Conservation (phyloP, 2,329 filamentous ascomycete genomes). For the Mollisiaceae sp. region DNA sequence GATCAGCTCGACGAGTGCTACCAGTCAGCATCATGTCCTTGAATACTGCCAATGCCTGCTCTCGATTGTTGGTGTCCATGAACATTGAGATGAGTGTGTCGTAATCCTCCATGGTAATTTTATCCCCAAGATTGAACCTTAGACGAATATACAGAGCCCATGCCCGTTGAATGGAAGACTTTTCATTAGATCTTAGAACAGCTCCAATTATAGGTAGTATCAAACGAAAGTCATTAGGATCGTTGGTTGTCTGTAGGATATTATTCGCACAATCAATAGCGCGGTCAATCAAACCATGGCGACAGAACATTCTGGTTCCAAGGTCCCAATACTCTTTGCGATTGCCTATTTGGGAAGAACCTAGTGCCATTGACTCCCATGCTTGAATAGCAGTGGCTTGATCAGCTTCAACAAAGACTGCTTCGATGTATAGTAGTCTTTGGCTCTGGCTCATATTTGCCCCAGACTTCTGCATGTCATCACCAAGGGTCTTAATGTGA, state of each 20-base stretch:
- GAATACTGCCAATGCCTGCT: conserved; percentile 76
- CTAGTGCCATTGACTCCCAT: conserved; percentile 37
- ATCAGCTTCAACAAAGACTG: conserved; percentile 67
- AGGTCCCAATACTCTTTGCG: conserved; percentile 62
- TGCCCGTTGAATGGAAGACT: conserved; percentile 58
- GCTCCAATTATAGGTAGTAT: conserved; percentile 73
- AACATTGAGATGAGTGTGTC: conserved; percentile 76
- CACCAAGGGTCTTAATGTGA: conserved; percentile 65
- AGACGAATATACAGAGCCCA: conserved; percentile 72
- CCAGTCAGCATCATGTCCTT: conserved; percentile 80
- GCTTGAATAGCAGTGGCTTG: conserved; percentile 44
- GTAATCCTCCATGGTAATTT: conserved; percentile 75
- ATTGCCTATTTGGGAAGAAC: neutral
- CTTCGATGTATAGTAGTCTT: conserved; percentile 70
- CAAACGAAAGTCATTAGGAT: conserved; percentile 58
- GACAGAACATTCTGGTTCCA: conserved; percentile 68
- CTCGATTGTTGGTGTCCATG: conserved; percentile 66
- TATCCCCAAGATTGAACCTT: conserved; percentile 60
- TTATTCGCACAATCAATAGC: conserved; percentile 61
- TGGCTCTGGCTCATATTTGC: conserved; percentile 60
- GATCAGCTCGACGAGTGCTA: conserved; percentile 14
- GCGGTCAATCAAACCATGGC: conserved; percentile 60
- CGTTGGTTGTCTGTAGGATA: conserved; percentile 51
- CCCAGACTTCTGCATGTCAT: conserved; percentile 68
- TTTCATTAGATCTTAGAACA: conserved; percentile 56